These are phyloP conservation scores for Manihot esculenta DNA, from an alignment of 441 rosid genomes.

Conservation along the genomic window DNA sequence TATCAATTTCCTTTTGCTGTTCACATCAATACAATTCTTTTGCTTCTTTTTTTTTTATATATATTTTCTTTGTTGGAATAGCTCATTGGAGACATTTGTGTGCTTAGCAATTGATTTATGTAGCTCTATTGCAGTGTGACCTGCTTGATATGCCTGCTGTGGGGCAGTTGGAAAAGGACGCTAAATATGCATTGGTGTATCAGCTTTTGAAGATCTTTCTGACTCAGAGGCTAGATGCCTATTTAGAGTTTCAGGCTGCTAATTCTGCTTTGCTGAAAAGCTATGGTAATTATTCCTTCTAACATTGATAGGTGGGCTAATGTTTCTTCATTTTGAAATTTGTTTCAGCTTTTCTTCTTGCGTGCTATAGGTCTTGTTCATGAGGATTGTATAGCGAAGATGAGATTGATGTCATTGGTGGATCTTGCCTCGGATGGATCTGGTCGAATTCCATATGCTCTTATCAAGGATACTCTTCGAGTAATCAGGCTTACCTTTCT, in stretches of 20 bases:
- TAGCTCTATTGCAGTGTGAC: conserved; percentile 69
- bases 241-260: conserved; percentile 71
- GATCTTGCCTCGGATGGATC: conserved; percentile 79
- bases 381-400: conserved; percentile 89
- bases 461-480: conserved; percentile 73
- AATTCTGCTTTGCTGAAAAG: conserved; percentile 66
- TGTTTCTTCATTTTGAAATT: neutral
- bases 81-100: neutral
- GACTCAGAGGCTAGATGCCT: conserved; percentile 75
- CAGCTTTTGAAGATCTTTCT: conserved; percentile 86
- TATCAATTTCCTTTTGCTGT: neutral
- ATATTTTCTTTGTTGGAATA: neutral
- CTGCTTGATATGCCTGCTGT: conserved; percentile 87
- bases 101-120: conserved; percentile 14
- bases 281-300: conserved; percentile 48
- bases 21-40: neutral
- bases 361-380: conserved; percentile 79
- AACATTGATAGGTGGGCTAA: neutral
- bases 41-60: neutral
- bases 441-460: conserved; percentile 68
- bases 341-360: conserved; percentile 9
- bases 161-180: conserved; percentile 80
- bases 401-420: conserved; percentile 87
- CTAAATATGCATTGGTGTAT: conserved; percentile 63
- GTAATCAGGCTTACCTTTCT: conserved; percentile 36